phyloP scores from a whole-genome alignment of 805 yeast genomes.

The Jamesozyma jinghongensis region DNA sequence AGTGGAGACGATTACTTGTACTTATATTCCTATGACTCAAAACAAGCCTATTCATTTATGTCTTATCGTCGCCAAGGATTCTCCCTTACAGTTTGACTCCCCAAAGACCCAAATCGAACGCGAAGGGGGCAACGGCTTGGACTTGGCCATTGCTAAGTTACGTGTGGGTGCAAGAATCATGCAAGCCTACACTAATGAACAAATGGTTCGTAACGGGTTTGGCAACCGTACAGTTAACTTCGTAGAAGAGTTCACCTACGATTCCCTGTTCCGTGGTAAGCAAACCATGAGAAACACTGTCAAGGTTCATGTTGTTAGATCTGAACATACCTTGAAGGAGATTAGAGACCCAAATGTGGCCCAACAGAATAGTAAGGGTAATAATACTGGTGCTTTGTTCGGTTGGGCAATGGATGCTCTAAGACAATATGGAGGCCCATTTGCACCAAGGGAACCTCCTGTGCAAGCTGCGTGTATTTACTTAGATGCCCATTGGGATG shows the following conservation, averaged over 20 bases:
- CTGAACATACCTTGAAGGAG: constrained; percentile 59
- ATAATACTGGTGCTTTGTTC: constrained; percentile 66
- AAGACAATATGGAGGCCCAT: constrained; percentile 45
- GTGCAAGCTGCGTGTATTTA: constrained; percentile 78
- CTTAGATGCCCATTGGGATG: constrained; percentile 81
- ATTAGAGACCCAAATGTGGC: constrained; percentile 73
- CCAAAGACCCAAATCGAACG: constrained; percentile 38
- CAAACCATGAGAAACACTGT: constrained; percentile 45
- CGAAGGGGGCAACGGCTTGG: constrained; percentile 55
- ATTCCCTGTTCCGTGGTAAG: constrained; percentile 40
- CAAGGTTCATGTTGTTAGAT: constrained; percentile 67
- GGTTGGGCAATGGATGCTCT: constrained; percentile 74
- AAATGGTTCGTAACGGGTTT: constrained; percentile 69
- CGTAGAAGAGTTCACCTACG: constrained; percentile 51
- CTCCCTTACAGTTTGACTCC: constrained; percentile 61
- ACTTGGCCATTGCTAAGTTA: constrained; percentile 62
- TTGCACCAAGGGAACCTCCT: constrained; percentile 37
- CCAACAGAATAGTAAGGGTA: constrained; percentile 74
- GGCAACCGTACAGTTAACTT: constrained; percentile 73
- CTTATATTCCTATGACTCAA: constrained; percentile 47
- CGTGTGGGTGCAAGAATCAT: constrained; percentile 77
- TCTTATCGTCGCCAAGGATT: constrained; percentile 66
- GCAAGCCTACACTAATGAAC: constrained; percentile 89
- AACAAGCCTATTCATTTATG: constrained; percentile 80
- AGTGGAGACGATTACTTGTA: constrained; percentile 28